Evolutionary conservation across 2,329 filamentous ascomycete species (phyloP), one percentile per base, ranked within the genome.

Genomic region (Aspergillus ustus): DNA sequence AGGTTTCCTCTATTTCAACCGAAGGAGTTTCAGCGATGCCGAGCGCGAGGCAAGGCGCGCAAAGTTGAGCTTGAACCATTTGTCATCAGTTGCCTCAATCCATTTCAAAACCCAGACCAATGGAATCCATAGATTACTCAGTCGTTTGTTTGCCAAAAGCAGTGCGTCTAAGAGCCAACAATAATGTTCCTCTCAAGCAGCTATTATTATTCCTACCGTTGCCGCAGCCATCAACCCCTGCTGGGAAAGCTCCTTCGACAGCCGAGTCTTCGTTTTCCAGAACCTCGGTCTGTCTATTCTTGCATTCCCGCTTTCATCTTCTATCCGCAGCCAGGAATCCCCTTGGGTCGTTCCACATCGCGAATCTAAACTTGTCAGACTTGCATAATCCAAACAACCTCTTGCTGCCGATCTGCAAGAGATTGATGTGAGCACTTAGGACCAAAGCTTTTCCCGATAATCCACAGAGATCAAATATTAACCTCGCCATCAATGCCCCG

Each of bases 81-180:
- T 59, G 46, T 59, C 55, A 64, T 57, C 13, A 34, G n/a, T 52
- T 40, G 37, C 53, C 50, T 45, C 43, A 7, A 48, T 48, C 45
- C 19, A 25, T 37, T 19, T 29, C 40, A 46, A 28, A 20, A 48
- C 17, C 28, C 17, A n/a, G 31, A 46, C 34, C 34, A 40, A 34
- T 45, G 43, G 17, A 22, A 9, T 7, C n/a, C 5, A 46, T 46
- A 9, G 44, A 9, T 44, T 53, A 31, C 13, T 17, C n/a, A 43
- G n/a, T 22, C 51, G 11, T 28, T 55, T 54, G 51, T 46, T 45
- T 44, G 40, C 46, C 37, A 54, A 29, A 28, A 19, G 50, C 50
- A 52, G 2, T 40, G 11, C 15, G n/a, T 11, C 29, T 2, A 52
- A 52, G 13, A 50, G 46, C 15, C 25, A 25, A 25, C 25, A 25